phyloP scores from a whole-genome alignment of 164 flowering plant genomes.

The Akebia trifoliata region DNA sequence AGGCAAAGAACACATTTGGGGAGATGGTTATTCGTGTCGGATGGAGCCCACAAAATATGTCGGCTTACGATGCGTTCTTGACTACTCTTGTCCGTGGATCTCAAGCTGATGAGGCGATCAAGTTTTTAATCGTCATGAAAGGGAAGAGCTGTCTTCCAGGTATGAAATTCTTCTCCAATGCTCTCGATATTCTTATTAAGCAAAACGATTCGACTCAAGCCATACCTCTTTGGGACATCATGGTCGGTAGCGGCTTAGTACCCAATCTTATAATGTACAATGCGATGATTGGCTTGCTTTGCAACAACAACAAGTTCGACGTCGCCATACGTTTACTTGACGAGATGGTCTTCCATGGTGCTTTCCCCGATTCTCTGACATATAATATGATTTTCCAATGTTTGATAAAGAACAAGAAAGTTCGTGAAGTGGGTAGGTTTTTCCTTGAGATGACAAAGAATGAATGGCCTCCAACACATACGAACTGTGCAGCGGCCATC shows the following conservation, averaged over 20 bases:
- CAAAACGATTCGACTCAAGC: conserved; percentile 42
- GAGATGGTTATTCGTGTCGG: conserved; percentile 74
- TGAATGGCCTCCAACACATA: conserved; percentile 53
- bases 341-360: conserved; percentile 62
- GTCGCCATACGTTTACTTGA: conserved; percentile 50
- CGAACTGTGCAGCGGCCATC: conserved; percentile 56
- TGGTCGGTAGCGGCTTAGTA: conserved; percentile 56
- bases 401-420: conserved; percentile 57
- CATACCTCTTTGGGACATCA: conserved; percentile 51
- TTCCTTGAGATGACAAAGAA: conserved; percentile 70
- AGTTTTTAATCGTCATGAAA: conserved; percentile 60
- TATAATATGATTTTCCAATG: conserved; percentile 71
- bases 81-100: conserved; percentile 50
- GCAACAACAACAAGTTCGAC: conserved; percentile 43
- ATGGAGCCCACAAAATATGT: conserved; percentile 51
- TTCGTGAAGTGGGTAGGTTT: conserved; percentile 40
- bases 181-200: conserved; percentile 55
- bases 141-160: conserved; percentile 62
- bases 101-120: conserved; percentile 49
- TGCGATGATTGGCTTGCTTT: conserved; percentile 52
- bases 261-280: conserved; percentile 67
- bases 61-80: conserved; percentile 64
- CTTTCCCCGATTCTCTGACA: conserved; percentile 61
- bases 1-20: conserved; percentile 63
- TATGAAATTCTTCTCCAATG: conserved; percentile 70